phyloP scores from a whole-genome alignment of 1,284 basidiomycete genomes.

The Rhizoctonia solani region DNA sequence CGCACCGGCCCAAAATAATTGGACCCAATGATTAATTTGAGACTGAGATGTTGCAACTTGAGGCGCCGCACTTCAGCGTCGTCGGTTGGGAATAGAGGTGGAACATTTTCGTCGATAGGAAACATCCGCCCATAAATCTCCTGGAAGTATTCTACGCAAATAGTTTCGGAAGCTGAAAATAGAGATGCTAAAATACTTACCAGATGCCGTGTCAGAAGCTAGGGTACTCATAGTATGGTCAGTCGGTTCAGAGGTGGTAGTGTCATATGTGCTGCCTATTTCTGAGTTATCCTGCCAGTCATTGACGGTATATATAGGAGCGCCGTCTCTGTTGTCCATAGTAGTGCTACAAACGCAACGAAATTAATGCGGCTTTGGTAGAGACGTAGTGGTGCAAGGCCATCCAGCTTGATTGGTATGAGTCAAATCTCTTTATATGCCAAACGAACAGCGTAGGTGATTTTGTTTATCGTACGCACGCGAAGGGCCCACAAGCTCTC shows the following conservation, averaged over 20 bases:
- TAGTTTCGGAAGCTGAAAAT: neutral
- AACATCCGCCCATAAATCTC: slow-evolving; percentile 27
- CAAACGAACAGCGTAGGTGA: neutral
- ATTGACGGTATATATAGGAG: slow-evolving; percentile 2
- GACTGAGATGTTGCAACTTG: neutral
- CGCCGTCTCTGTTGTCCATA: slow-evolving; percentile 1
- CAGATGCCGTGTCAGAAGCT: neutral
- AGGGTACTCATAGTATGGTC: slow-evolving; percentile 23
- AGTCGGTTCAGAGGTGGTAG: slow-evolving; percentile 2
- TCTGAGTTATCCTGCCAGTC: slow-evolving; percentile 21
- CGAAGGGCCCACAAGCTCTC: neutral
- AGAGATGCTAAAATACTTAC: neutral
- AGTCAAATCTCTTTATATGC: neutral
- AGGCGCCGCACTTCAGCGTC: slow-evolving; percentile 11
- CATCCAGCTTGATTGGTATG: too few species aligned
- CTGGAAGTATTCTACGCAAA: slow-evolving; percentile 15
- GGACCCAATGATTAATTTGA: slow-evolving; percentile 1
- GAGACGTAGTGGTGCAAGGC: too few species aligned
- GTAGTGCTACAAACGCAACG: neutral
- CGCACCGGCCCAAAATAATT: slow-evolving; percentile 16
- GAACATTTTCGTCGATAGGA: slow-evolving; percentile 19
- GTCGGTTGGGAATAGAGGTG: slow-evolving; percentile 9
- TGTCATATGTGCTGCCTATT: slow-evolving; percentile 9
- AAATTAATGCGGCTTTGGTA: too few species aligned
- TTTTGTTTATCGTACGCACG: neutral